Percentiles rank a stretch among this genome's conserved stretches.
Conservation (phyloP, 2,329 filamentous ascomycete species). For the Laburnicola sp. region DNA sequence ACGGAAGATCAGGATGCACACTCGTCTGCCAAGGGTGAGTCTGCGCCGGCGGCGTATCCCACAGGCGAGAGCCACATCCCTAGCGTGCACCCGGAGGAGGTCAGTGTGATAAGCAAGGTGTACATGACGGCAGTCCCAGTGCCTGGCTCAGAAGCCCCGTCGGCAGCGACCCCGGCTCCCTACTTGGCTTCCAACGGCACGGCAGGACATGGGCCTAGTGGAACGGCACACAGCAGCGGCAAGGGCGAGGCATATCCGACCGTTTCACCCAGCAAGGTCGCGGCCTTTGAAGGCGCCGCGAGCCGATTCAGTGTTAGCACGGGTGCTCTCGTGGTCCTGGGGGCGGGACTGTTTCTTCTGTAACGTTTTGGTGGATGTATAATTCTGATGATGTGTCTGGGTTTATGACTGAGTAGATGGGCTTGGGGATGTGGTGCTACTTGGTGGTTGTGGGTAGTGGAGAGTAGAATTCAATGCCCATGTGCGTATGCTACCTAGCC, state of each 20-base stretch:
- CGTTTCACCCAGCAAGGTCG: constrained; percentile 13
- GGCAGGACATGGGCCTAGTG: constrained; percentile 8
- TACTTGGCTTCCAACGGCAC: constrained; percentile 14
- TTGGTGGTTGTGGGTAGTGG: neutral
- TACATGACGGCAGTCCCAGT: neutral
- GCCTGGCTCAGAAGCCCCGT: neutral
- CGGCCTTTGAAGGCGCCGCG: constrained; percentile 32
- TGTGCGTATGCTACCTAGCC: neutral
- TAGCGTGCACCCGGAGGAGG: neutral
- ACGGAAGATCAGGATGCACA: neutral
- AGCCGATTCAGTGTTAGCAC: constrained; percentile 26
- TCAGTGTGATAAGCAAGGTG: constrained; percentile 1
- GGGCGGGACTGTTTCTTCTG: constrained; percentile 28
- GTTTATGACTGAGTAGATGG: neutral
- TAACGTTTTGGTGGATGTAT: constrained; percentile 9
- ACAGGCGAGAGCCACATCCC: constrained; percentile 1
- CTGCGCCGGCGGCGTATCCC: neutral
- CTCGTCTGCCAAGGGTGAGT: neutral
- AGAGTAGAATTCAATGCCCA: neutral
- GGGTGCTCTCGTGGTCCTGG: constrained; percentile 20
- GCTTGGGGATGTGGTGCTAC: neutral
- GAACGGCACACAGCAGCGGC: constrained; percentile 19
- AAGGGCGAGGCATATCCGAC: constrained; percentile 17
- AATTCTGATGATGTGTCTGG: neutral
- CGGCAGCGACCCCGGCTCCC: neutral